These are phyloP conservation scores for Trichoderma sp. DNA, from an alignment of 2,329 filamentous ascomycete species.

Conservation along the genomic window DNA sequence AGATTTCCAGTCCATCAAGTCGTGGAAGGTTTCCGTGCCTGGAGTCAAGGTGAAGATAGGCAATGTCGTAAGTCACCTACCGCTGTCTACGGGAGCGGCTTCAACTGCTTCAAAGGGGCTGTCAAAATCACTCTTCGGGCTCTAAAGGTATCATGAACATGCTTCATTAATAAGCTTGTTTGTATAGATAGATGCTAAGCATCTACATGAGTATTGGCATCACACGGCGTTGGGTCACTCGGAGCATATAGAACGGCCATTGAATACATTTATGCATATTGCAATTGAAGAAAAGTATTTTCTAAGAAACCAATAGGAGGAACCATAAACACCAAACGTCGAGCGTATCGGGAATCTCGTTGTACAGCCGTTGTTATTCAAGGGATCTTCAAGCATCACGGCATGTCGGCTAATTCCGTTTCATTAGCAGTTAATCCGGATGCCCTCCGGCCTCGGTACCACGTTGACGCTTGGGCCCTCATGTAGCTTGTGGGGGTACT, in stretches of 20 bases:
- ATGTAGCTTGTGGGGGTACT: not conserved
- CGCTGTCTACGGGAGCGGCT: slow-evolving; percentile 32
- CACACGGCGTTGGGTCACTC: not conserved
- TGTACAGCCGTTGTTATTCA: no score
- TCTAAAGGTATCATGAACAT: not conserved
- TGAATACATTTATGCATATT: not conserved
- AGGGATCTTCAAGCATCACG: not conserved
- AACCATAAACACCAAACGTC: not conserved
- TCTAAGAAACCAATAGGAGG: no score
- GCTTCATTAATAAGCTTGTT: not conserved
- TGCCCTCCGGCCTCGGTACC: not conserved
- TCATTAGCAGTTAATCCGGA: not conserved
- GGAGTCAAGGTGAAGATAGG: slow-evolving; percentile 75
- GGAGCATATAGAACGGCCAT: not conserved
- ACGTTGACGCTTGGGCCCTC: not conserved
- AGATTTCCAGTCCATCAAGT: slow-evolving; percentile 35
- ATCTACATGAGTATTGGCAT: not conserved
- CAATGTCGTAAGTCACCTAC: slow-evolving; percentile 61
- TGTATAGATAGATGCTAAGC: no score
- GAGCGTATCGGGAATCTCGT: not conserved
- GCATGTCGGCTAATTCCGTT: not conserved
- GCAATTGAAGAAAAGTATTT: not conserved
- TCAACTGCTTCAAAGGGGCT: not conserved
- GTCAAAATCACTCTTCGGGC: slow-evolving; percentile 22
- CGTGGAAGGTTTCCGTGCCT: slow-evolving; percentile 55